Evolutionary conservation across 495 filamentous ascomycete species (phyloP).

Genomic region (Xylaria longipes): DNA sequence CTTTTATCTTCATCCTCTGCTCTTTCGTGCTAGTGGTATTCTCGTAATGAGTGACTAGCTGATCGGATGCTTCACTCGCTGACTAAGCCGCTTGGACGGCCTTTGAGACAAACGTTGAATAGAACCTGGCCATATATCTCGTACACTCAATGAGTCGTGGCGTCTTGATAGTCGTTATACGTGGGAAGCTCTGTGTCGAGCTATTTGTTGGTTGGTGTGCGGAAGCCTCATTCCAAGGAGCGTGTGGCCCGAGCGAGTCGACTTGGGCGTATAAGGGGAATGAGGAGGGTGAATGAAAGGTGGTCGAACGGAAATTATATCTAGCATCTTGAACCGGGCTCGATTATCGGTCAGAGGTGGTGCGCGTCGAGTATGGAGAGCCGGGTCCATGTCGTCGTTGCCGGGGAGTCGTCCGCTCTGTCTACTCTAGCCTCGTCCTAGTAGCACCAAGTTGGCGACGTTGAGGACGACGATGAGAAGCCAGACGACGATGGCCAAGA

Average conservation of each 20-base stretch:
- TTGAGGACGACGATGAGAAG: conserved; percentile 75
- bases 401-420: not conserved
- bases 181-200: not conserved
- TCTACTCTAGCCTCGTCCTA: conserved; percentile 57
- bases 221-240: not conserved
- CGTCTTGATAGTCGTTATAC: not conserved
- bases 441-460: conserved; percentile 70
- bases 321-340: not conserved
- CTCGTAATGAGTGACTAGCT: not conserved
- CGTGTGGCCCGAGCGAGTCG: not conserved
- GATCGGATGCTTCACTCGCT: not conserved
- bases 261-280: not conserved
- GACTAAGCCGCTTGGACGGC: not conserved
- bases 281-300: not conserved
- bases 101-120: not conserved
- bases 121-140: not conserved
- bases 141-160: not conserved
- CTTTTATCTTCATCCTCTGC: not conserved
- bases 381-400: not conserved
- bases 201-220: not conserved
- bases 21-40: not conserved
- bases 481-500: conserved; percentile 67
- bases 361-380: not conserved
- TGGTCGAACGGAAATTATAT: not conserved
- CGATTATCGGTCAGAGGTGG: not conserved